Conservation (phyloP, 371 early-diverging fungal genomes). For the Umbelopsis sp. region DNA sequence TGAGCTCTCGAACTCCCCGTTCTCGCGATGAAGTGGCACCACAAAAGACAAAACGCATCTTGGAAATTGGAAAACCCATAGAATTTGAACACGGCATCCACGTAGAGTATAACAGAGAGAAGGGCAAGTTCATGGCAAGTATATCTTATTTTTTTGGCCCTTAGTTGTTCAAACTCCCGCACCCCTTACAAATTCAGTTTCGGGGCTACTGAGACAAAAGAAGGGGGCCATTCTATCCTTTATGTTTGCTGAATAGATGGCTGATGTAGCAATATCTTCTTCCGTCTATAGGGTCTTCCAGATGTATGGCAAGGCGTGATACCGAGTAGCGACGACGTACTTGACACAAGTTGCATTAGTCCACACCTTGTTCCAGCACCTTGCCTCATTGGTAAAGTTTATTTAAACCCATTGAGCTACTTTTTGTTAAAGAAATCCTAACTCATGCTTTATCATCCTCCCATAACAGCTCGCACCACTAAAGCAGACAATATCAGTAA, state of each 20-base stretch:
- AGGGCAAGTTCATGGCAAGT: slow-evolving; percentile 55
- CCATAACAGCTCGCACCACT: background rate
- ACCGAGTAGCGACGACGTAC: slow-evolving; percentile 52
- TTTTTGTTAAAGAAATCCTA: background rate
- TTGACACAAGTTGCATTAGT: slow-evolving; percentile 55
- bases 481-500: slow-evolving; percentile 39
- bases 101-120: slow-evolving; percentile 55
- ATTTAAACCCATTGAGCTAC: background rate
- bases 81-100: slow-evolving; percentile 63
- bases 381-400: slow-evolving; percentile 9
- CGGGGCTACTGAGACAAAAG: no score
- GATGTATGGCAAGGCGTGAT: slow-evolving; percentile 60
- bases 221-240: background rate
- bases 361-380: slow-evolving; percentile 56
- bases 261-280: background rate
- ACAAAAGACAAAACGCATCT: slow-evolving; percentile 23
- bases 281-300: slow-evolving; percentile 42
- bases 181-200: background rate
- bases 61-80: slow-evolving; percentile 58
- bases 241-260: background rate
- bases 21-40: slow-evolving; percentile 11
- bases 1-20: slow-evolving; percentile 14
- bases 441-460: background rate
- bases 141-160: no score
- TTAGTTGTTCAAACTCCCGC: background rate